Evolutionary conservation across 2,329 filamentous ascomycete species (phyloP), one percentile per base, ranked within the genome.

Genomic region (Rhynchosporium graminicola): DNA sequence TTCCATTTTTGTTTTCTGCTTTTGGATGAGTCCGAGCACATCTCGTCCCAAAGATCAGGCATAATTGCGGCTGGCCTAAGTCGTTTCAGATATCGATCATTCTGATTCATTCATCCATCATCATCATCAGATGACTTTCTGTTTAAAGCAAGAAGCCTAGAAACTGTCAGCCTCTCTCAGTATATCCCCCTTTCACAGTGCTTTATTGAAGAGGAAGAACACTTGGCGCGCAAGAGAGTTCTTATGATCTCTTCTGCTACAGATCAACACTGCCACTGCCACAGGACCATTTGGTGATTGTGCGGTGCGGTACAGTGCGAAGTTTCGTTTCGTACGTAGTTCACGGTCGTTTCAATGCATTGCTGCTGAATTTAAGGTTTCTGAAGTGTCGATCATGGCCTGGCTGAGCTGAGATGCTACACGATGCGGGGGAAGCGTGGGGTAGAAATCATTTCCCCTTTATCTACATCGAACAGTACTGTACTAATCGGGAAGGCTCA

Each of bases 231-330:
- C 4, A 12, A 3, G 36, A 9, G 20, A 40, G 20, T 40, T 15
- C 51, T 54, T 36, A 40, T 54, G 36, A 54, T 15, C 20, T 5
- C n/a, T 42, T 42, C 28, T 54, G 51, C 51, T 54, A 54, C 51
- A 42, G 36, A 54, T 54, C 51, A 54, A 54, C 51, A 54, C 51
- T 54, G 51, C 33, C 51, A 52, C 33, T 52, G 33, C 50, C 15
- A 36, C 50, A 38, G 7, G 5, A 40, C 31, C n/a, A 8, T 9
- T 12, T 26, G 5, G 9, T 52, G 29, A 4, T 5, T n/a, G 15
- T 13, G 7, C 10, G 4, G n/a, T 42, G 51, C 10, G 29, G 10
- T 33, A 28, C 31, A 31, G 20, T 28, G 51, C 15, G 10, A 42
- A 15, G 51, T 42, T 54, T 54, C 33, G 36, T n/a, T 9, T 54